phyloP scores from a whole-genome alignment of 2,329 filamentous ascomycete genomes.

The Neopestalotiopsis clavispora region DNA sequence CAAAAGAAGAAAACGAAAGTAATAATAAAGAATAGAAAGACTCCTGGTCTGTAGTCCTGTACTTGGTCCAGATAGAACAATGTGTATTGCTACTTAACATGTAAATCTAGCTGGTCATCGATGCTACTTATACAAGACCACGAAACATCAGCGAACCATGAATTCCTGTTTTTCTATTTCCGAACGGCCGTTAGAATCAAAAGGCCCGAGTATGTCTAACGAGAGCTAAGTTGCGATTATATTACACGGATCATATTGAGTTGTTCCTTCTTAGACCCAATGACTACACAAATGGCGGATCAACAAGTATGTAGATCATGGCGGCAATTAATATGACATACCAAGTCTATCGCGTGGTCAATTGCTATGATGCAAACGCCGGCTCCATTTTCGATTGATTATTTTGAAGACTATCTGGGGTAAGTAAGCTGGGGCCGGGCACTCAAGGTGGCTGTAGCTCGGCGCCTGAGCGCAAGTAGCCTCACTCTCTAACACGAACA shows the following conservation, averaged over 20 bases:
- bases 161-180: not conserved
- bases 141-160: not conserved
- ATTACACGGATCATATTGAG: not conserved
- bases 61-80: not conserved
- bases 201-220: not conserved
- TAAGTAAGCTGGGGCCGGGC: not conserved
- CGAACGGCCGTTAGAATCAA: not conserved
- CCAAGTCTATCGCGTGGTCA: not conserved
- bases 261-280: not conserved
- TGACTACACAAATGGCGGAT: not conserved
- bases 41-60: not conserved
- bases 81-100: not conserved
- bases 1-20: not conserved
- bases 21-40: not conserved
- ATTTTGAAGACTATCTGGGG: not conserved
- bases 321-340: not conserved
- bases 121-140: not conserved
- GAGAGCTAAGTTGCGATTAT: not conserved
- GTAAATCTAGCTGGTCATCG: not conserved
- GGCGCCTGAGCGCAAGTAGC: not conserved
- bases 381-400: not conserved
- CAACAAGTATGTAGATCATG: not conserved
- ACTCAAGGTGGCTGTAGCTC: not conserved
- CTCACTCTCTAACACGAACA: not conserved
- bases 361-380: not conserved